Conservation (phyloP, 1,284 basidiomycete species). For the Ceratobasidium sp. region DNA sequence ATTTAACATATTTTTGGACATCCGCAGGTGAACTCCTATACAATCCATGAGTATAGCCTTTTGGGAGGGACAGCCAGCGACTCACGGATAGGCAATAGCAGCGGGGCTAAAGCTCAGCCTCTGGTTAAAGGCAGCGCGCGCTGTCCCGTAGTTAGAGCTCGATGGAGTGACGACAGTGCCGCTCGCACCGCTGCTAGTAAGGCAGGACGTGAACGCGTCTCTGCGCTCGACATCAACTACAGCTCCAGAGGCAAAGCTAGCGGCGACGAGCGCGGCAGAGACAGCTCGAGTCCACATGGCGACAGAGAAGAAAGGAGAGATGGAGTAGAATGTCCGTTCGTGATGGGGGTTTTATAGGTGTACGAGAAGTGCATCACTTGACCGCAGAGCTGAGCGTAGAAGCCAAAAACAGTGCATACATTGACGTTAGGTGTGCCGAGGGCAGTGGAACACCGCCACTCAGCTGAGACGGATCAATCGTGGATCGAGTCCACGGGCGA, state of each 20-base stretch:
- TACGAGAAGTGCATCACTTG: neutral
- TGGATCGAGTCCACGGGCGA: slow-evolving; percentile 9
- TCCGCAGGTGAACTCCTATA: slow-evolving; percentile 37
- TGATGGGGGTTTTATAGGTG: neutral
- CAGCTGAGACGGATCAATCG: neutral
- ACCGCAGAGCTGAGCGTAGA: neutral
- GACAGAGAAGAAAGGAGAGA: neutral
- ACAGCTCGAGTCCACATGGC: slow-evolving; percentile 22
- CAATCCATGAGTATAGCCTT: neutral
- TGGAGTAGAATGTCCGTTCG: neutral
- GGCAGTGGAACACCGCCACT: slow-evolving; percentile 11
- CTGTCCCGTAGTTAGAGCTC: slow-evolving; percentile 5
- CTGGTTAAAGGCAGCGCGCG: slow-evolving; percentile 43
- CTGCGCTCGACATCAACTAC: slow-evolving; percentile 17
- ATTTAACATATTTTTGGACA: slow-evolving; percentile 44
- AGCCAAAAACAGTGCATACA: neutral
- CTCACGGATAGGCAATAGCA: slow-evolving; percentile 46
- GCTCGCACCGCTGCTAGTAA: slow-evolving; percentile 9
- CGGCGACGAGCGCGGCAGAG: neutral
- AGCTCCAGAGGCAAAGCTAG: slow-evolving; percentile 16
- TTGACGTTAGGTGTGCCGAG: neutral
- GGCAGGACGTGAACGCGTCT: slow-evolving; percentile 18
- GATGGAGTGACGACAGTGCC: slow-evolving; percentile 23
- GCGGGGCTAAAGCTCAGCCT: slow-evolving; percentile 42
- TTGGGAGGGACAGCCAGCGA: neutral